A percentile compares a stretch with the other conserved stretches of the same genome.
Conservation (phyloP, 2,329 filamentous ascomycete genomes). For the Trichophyton benhamiae region DNA sequence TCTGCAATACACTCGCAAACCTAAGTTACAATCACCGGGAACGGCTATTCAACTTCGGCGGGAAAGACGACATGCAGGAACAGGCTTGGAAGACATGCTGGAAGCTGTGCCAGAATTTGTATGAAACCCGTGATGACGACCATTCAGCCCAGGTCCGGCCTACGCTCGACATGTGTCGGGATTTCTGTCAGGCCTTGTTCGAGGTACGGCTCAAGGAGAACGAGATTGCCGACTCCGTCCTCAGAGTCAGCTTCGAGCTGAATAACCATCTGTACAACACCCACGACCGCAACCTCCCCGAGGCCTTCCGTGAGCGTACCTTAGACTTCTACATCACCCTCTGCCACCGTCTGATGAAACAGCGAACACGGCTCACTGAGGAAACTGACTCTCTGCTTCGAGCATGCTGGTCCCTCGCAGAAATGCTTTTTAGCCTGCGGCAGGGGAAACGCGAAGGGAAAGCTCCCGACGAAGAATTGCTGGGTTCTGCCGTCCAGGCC, state of each 20-base stretch:
- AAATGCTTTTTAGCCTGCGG: conserved; percentile 83
- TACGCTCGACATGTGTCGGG: conserved; percentile 74
- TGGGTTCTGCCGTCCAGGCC: conserved; percentile 78
- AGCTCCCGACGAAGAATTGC: conserved; percentile 64
- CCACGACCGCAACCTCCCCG: conserved; percentile 70
- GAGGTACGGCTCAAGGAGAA: conserved; percentile 69
- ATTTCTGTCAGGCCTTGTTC: conserved; percentile 85
- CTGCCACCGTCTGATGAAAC: conserved; percentile 93
- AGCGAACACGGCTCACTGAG: conserved; percentile 61
- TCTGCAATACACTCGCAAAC: conserved; percentile 80
- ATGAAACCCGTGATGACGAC: conserved; percentile 64
- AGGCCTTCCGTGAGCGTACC: conserved; percentile 77
- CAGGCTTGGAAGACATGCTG: conserved; percentile 90
- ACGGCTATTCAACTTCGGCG: conserved; percentile 62
- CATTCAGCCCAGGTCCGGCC: conserved; percentile 55
- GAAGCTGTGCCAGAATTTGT: conserved; percentile 81
- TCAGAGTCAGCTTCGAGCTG: conserved; percentile 85
- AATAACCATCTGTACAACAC: conserved; percentile 94
- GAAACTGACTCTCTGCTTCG: conserved; percentile 75
- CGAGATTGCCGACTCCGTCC: conserved; percentile 68
- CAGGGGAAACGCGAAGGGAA: conserved; percentile 67
- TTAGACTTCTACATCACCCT: conserved; percentile 90
- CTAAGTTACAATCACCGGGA: conserved; percentile 74
- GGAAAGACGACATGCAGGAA: conserved; percentile 65
- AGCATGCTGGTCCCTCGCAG: conserved; percentile 80